Percentiles rank a stretch among this genome's conserved stretches.
These are phyloP conservation scores for Cercospora sp. DNA, from an alignment of 2,329 filamentous ascomycete genomes.

Conservation along the genomic window DNA sequence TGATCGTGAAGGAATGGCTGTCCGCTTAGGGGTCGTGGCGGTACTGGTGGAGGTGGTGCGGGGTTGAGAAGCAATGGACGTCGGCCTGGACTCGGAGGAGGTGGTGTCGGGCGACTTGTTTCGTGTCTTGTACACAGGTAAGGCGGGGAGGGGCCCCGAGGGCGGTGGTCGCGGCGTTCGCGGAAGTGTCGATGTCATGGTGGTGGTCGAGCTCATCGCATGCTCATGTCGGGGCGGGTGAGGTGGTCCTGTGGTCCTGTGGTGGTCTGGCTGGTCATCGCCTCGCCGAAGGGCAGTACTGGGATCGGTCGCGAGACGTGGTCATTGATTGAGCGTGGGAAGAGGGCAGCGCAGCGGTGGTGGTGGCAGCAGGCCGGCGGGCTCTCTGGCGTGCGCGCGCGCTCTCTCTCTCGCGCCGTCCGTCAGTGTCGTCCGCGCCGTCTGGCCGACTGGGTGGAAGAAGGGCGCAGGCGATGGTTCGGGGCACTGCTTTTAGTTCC, in stretches of 20 bases:
- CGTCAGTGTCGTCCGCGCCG: neutral
- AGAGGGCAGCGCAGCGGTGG: neutral
- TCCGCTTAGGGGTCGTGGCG: conserved; percentile 33
- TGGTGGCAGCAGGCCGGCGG: neutral
- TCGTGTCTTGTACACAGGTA: conserved; percentile 70
- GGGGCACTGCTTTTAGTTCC: conserved; percentile 1
- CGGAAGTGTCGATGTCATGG: conserved; percentile 50
- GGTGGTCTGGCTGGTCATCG: neutral
- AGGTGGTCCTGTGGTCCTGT: conserved; percentile 2
- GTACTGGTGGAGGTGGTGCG: conserved; percentile 43
- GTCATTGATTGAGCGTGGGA: neutral
- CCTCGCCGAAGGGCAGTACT: neutral
- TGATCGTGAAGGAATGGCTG: conserved; percentile 37
- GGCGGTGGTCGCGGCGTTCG: conserved; percentile 65
- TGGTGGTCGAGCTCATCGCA: conserved; percentile 12
- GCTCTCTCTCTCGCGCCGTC: neutral
- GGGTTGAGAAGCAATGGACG: conserved; percentile 33
- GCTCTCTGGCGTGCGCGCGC: neutral
- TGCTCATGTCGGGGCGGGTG: conserved; percentile 1
- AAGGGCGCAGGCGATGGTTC: neutral
- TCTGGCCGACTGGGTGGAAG: neutral
- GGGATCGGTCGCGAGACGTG: neutral
- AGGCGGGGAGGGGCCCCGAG: conserved; percentile 68
- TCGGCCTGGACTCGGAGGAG: conserved; percentile 25
- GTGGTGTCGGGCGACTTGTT: conserved; percentile 58